These are phyloP conservation scores for Allium cepa DNA, from an alignment of 106 monocot genomes.

Conservation along the genomic window DNA sequence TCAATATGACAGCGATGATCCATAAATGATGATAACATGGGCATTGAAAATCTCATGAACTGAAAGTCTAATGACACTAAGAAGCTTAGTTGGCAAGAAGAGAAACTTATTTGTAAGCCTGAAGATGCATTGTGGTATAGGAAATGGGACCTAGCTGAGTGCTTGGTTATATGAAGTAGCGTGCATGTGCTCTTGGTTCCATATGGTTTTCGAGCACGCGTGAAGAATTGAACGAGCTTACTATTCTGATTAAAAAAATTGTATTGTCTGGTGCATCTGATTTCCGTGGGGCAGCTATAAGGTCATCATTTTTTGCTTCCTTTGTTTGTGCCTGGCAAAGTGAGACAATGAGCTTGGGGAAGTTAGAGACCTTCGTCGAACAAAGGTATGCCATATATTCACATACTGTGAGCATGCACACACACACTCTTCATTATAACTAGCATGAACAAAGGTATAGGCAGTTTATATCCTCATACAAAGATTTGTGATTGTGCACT, in stretches of 20 bases:
- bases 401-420: no score
- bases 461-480: no score
- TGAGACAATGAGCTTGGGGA: constrained; percentile 63
- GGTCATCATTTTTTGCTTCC: constrained; percentile 89
- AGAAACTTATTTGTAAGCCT: constrained; percentile 54
- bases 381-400: constrained; percentile 46
- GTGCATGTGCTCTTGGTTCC: constrained; percentile 56
- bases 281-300: constrained; percentile 75
- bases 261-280: constrained; percentile 61
- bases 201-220: constrained; percentile 73
- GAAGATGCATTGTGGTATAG: constrained; percentile 67
- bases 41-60: background rate
- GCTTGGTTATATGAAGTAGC: constrained; percentile 56
- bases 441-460: no score
- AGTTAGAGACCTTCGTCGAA: constrained; percentile 73
- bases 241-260: constrained; percentile 65
- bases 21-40: constrained; percentile 5
- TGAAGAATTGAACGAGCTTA: constrained; percentile 51
- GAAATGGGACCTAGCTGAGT: constrained; percentile 74
- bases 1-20: constrained; percentile 9
- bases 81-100: constrained; percentile 65
- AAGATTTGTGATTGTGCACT: no score
- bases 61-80: constrained; percentile 10
- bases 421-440: no score
- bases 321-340: constrained; percentile 89